Base-by-base conservation (phyloP, 1,139 yeast species). In the Candida neerlandica region DNA sequence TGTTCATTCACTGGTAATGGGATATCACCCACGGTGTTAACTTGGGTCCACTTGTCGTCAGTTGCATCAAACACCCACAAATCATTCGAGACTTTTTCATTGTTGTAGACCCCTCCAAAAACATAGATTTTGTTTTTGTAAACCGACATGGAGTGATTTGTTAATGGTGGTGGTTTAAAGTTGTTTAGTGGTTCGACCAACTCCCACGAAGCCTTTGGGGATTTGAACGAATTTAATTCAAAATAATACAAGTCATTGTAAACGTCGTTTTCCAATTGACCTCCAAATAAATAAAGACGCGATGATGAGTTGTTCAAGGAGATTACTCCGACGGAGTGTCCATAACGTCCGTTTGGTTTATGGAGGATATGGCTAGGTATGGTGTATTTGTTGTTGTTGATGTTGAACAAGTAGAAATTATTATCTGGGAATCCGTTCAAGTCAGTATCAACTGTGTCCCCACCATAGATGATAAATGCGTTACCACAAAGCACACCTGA, bases 1-100 rank as follows among this genome's bases (percentile, higher is more conserved):
- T 94, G 99, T 61, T 94, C 97, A 67, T 91, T 96, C 50, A 94
- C 82, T 0, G 98, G 95, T 7, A 88, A 85, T 1, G 97, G 98
- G 23, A 78, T 67, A 48, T 80, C 79, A 19, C 92, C 94, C 4
- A 71, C 62, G 18, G 80, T 73, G 21, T 67, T 62, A 15, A 77
- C 57, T 53, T 75, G 79, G 45, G 81, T 68, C 98, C 98, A 94
- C 47, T 78, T 77, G 58, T 83, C 83, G 15, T 70, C 68, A 12
- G 70, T 60, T 0, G 96, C 91, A 63, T 92, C 96, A 67, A 81
- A 94, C 58, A 85, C 76, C 85, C 96, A 91, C 44, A 95, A 75
- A 59, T 89, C 95, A 61, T 88, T 85, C 51, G 83, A 82, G 57
- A 94, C 82, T 48, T 81, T 79, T 55, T 80, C 84, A 51, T 92